Base-by-base conservation (phyloP, 192 early-diverging fungal genomes). In the Spizellomyces punctatus region DNA sequence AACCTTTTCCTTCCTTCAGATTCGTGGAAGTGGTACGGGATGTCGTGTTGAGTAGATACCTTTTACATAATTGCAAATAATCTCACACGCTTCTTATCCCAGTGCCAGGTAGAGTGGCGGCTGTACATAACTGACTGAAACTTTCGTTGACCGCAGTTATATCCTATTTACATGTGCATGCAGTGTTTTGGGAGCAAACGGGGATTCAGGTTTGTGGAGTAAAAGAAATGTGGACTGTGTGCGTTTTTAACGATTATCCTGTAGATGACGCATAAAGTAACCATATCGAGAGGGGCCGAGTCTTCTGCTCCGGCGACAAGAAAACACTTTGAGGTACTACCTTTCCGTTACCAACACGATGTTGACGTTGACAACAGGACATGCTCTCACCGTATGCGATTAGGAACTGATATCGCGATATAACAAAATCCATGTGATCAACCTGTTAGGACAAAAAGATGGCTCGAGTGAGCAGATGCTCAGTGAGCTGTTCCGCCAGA, bases 141-240 rank as follows among this genome's bases (percentile, higher is more conserved):
- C 27, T 36, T 36, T 36, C 3, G 27, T 3, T 36, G 27, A 36
- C 27, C 1, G 27, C 27, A 36, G 3, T 36, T 36, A 36, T 3
- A 3, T 17, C 17, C 14, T 62, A 44, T 48, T 36, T 36, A 36
- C 27, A 36, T 3, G 27, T 36, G 27, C 27, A 36, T 36, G 27
- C 27, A 36, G 91, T 96, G 16, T 99, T 99, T 69, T 99, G 98
- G 98, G 96, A 97, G 17, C 98, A 99, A 58, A 79, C 84, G 9
- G 95, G 95, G 0, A 64, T 96, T 10, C 95, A 98, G 27, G 27
- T 36, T 36, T 36, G 27, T 36, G 77, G 77, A 94, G 1, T 83
- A 86, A 58, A 45, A 27, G 55, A 46, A 45, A 44, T 4, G 0
- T 73, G 8, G 42, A 4, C 50, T 73, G 2, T n/a, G 43, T 1